Evolutionary conservation across 1,284 basidiomycete species (phyloP), one percentile per base, ranked within the genome.

Genomic region (Hymenochaete sp.): DNA sequence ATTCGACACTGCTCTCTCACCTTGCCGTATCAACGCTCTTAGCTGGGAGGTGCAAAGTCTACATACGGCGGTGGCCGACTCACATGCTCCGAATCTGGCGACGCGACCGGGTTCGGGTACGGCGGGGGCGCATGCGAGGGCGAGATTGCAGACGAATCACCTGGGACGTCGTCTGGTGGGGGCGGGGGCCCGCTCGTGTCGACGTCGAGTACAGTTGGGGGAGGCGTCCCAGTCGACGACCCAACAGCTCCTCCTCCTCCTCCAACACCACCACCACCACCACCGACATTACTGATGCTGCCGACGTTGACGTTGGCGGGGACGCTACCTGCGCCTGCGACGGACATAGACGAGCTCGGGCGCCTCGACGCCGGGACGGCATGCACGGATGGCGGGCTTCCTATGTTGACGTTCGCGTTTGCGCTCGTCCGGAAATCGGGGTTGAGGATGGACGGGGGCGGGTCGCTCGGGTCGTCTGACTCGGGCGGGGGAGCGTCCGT

Each of bases 31-130:
- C n/a, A n/a, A n/a, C n/a, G n/a, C 28, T 31, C 9, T 35, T 35
- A 37, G 16, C 49, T 42, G 32, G 52, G n/a, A 45, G 56, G 60
- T 26, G 67, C 57, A 44, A 69, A 59, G 48, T 68, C 69, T 50
- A 70, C 60, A 33, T 70, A 70, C 43, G 68, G 68, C 18, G 68
- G 68, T 11, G 76, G 76, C 41, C 73, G 60, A 28, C 60, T 62
- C 25, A 72, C 72, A 56, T 68, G 65, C 54, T 73, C 72, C 31
- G 59, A 52, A 39, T 70, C 70, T 33, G 56, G 56, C 42, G 65
- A 63, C 29, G 62, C 60, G 29, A 70, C 72, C 18, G 75, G 72
- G 39, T 73, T 70, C 40, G 75, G 68, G 61, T 84, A 84, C 19
- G 68, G 68, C 25, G 68, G 68, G 4, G 68, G 68, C 7, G 66